Evolutionary conservation across 306 rosid species (phyloP), one percentile per base, ranked within the genome.

Genomic region (Quercus parvula): DNA sequence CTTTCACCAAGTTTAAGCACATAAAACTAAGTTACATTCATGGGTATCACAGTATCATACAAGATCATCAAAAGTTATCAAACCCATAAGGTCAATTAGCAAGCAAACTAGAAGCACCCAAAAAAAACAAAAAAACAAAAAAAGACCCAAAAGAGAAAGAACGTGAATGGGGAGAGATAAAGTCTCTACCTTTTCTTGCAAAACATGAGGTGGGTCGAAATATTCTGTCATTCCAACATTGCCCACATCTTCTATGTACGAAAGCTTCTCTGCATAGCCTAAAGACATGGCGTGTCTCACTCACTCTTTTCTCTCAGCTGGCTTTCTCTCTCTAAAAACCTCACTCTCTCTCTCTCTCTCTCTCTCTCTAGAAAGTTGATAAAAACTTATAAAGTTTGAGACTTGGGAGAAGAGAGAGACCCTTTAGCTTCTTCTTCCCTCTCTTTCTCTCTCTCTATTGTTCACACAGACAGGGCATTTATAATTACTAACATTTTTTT

Each of bases 251-350:
- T 95, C 99, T 56, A 95, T 92, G 90, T 44, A 95, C 17, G 98
- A 95, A 89, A 95, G 99, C 89, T 91, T 91, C 90, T 92, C 97
- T 68, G 99, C 99, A 64, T 95, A 92, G 74, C 98, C 99, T 85
- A 95, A 83, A 81, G 98, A 92, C 98, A 94, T 94, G 89, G 81
- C 13, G 54, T 49, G 54, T 49, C 54, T 83, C 78, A 61, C 75
- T 63, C n/a, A 57, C 70, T 31, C 69, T 27, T 59, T 18, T 61
- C 61, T 70, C 22, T 74, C 55, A 38, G 68, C 80, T 71, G 58
- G 18, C 86, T 81, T 66, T 56, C 54, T 68, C 35, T 41, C 14
- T 13, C 59, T 6, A 41, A 41, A 41, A 44, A 33, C 49, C 31
- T 44, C 41, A 35, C 63, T 13, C 56, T 56, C 24, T 69, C 79